Base-by-base conservation (phyloP, 176 grass and related monocot species). In the Aechmea fasciata region DNA sequence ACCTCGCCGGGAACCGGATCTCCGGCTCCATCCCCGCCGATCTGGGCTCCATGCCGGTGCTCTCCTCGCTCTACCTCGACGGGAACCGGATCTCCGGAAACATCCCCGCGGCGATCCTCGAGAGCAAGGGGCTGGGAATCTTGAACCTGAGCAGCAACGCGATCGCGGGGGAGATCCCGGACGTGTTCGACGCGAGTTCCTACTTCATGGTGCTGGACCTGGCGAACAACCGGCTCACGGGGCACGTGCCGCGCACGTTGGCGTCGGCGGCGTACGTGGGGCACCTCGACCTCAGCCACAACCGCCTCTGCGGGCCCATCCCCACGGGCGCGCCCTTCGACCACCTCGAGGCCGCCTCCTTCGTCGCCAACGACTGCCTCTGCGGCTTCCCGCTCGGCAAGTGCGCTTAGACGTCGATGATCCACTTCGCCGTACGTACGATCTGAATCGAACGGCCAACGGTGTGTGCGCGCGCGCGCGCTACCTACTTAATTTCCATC, bases 201-300 rank as follows among this genome's bases (percentile, higher is more conserved):
- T 97, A 97, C 74, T 80, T 92, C 71, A 97, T 89, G 81, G 22
- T 87, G 74, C 86, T 97, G 13, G 93, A 97, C 67, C 78, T 97
- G 64, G 85, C 93, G 8, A 70, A 81, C 71, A 97, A 97, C 81
- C 53, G 69, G 68, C 86, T 97, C 28, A 79, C 72, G 1, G 93
- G 93, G 13, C 18, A 55, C 52, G 84, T 97, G 69, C 93, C 93
- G 22, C 48, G 52, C 74, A 84, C 88, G 52, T 86, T 97, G 14
- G 48, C 84, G 1, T 49, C 77, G 3, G 89, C 93, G 11, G 52
- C 76, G 14, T 97, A 92, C 75, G 86, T 97, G 9, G 93, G 93
- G 1, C 93, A 97, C 76, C 77, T 97, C 3, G 89, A 92, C 73
- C 77, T 97, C 71, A 97, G 93, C 85, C 81, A 92, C 69, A 97